phyloP scores from a whole-genome alignment of 495 filamentous ascomycete genomes.

The Xylaria flabelliformis region DNA sequence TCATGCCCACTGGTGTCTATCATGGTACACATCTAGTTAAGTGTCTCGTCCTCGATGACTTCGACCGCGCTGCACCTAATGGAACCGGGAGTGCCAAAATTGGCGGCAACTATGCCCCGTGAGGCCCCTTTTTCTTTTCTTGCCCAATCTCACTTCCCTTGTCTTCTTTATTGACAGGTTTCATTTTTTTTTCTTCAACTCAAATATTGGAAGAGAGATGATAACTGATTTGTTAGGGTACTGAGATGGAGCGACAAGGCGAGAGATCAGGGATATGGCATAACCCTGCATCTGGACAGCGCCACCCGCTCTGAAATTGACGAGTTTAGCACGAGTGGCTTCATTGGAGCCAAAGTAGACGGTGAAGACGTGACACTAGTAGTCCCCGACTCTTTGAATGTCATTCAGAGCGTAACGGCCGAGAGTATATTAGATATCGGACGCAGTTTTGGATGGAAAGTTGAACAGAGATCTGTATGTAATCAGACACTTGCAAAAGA shows the following conservation, averaged over 20 bases:
- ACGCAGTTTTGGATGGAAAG: slow-evolving; percentile 67
- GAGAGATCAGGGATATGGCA: slow-evolving; percentile 73
- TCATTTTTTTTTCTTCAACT: neutral
- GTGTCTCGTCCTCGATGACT: slow-evolving; percentile 77
- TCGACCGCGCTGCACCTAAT: slow-evolving; percentile 76
- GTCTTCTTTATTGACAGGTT: neutral
- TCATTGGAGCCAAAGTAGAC: slow-evolving; percentile 73
- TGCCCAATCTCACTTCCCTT: neutral
- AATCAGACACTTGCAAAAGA: neutral
- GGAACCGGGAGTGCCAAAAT: slow-evolving; percentile 78
- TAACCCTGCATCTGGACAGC: slow-evolving; percentile 88
- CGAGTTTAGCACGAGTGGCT: slow-evolving; percentile 88
- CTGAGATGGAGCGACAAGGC: slow-evolving; percentile 80
- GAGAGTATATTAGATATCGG: slow-evolving; percentile 73
- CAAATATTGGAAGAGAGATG: too few relatives aligned
- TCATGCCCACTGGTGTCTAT: slow-evolving; percentile 86
- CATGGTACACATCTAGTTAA: slow-evolving; percentile 83
- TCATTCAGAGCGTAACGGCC: slow-evolving; percentile 83
- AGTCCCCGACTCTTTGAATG: slow-evolving; percentile 78
- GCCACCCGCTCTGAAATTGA: slow-evolving; percentile 79
- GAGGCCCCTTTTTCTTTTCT: neutral
- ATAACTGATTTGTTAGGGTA: slow-evolving; percentile 48
- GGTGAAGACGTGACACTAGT: slow-evolving; percentile 70
- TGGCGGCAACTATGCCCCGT: slow-evolving; percentile 80
- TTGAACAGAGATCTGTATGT: slow-evolving; percentile 65